These are phyloP conservation scores for Geotrichum bryndzae DNA, from an alignment of 1,139 yeast genomes.

Conservation along the genomic window DNA sequence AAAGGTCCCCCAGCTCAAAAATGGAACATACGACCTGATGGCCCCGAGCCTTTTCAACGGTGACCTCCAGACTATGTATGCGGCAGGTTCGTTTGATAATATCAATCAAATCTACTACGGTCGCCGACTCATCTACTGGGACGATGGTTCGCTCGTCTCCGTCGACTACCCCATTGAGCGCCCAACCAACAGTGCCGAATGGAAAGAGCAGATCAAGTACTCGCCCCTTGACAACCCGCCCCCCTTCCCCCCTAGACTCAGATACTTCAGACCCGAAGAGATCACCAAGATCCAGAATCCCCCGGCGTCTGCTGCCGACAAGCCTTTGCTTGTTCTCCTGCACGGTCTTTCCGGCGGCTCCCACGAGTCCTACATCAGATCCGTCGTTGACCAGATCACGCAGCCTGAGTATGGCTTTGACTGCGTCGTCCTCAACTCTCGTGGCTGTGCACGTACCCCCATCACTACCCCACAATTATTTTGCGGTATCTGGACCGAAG, in stretches of 20 bases:
- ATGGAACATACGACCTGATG: conserved; percentile 29
- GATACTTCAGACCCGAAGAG: conserved; percentile 57
- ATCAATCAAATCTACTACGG: conserved; percentile 64
- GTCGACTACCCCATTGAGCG: conserved; percentile 64
- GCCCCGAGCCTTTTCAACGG: conserved; percentile 68
- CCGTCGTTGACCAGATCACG: conserved; percentile 34
- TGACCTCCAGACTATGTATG: conserved; percentile 65
- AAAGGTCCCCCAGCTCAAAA: conserved; percentile 43
- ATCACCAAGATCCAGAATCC: conserved; percentile 32
- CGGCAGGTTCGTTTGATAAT: conserved; percentile 49
- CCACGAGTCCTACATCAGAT: conserved; percentile 79
- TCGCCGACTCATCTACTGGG: conserved; percentile 60
- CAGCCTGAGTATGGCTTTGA: conserved; percentile 42
- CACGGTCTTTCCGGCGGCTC: conserved; percentile 94
- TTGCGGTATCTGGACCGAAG: conserved; percentile 69
- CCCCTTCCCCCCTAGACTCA: conserved; percentile 67
- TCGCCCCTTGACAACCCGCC: conserved; percentile 68
- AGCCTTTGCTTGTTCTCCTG: conserved; percentile 62
- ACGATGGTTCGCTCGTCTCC: conserved; percentile 61
- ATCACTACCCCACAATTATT: conserved; percentile 70
- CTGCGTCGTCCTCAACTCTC: conserved; percentile 65
- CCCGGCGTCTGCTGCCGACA: conserved; percentile 32
- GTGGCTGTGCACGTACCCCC: conserved; percentile 85
- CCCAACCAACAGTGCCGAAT: conserved; percentile 46
- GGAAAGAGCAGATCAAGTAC: conserved; percentile 45